These are phyloP conservation scores for Thermochaetoides dissita DNA, from an alignment of 2,329 filamentous ascomycete genomes.

Conservation along the genomic window DNA sequence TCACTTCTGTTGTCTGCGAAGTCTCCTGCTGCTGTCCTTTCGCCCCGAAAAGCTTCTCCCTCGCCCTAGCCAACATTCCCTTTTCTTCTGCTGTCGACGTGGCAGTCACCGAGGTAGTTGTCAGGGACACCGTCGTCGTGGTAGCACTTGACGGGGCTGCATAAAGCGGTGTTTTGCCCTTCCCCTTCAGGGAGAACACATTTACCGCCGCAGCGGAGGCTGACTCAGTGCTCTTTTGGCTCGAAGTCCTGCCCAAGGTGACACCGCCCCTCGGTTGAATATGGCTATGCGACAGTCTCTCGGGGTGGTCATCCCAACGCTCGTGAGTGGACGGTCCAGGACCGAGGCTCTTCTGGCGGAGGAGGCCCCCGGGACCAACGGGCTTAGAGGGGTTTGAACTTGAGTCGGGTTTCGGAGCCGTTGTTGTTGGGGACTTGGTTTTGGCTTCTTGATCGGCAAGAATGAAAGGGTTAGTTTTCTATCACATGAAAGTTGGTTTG, in stretches of 20 bases:
- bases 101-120: neutral
- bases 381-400: slow-evolving; percentile 3
- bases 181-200: too few species aligned
- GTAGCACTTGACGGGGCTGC: too few species aligned
- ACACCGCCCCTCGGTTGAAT: neutral
- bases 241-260: too few species aligned
- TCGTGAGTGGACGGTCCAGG: neutral
- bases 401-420: slow-evolving; percentile 2
- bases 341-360: neutral
- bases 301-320: neutral
- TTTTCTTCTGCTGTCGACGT: neutral
- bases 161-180: too few species aligned
- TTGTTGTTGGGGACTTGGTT: slow-evolving; percentile 5
- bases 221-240: too few species aligned
- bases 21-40: too few species aligned
- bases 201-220: too few species aligned
- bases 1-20: too few species aligned
- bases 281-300: slow-evolving; percentile 1
- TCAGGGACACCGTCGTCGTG: too few species aligned
- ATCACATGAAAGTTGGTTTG: neutral
- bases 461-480: slow-evolving; percentile 15
- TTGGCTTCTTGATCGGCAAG: slow-evolving; percentile 14
- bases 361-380: neutral
- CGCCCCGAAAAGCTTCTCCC: neutral
- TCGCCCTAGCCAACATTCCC: neutral